Evolutionary conservation across 164 flowering plant genomes (phyloP).

Genomic region (Sextonia rubra): DNA sequence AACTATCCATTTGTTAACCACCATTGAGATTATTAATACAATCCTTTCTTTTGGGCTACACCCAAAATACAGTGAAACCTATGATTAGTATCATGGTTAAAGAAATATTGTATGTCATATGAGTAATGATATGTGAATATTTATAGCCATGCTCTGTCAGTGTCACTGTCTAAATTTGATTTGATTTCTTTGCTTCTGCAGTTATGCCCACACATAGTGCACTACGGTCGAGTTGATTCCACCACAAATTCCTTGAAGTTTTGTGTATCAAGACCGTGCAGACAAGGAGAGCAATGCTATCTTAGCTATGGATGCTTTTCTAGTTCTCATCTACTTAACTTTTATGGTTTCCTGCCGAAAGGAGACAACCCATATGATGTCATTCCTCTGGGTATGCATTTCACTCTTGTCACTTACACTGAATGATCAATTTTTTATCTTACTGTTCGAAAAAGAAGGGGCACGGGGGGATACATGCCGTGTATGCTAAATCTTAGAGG

Average conservation of each 20-base stretch:
- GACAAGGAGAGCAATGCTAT: conserved; percentile 68
- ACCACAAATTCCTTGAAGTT: conserved; percentile 58
- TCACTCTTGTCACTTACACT: background rate
- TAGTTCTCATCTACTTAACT: conserved; percentile 73
- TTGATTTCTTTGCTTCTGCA: conserved; percentile 25
- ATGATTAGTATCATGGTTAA: background rate
- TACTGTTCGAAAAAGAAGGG: too few species aligned
- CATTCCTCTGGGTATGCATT: conserved; percentile 67
- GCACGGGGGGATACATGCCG: background rate
- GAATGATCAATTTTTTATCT: background rate
- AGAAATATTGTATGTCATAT: background rate
- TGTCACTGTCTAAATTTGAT: conserved; percentile 1
- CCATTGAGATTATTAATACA: background rate
- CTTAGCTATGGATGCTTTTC: conserved; percentile 80
- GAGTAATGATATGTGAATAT: background rate
- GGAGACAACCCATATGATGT: conserved; percentile 67
- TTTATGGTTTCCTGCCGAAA: conserved; percentile 82
- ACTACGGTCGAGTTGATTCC: conserved; percentile 70
- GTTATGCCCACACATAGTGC: conserved; percentile 73
- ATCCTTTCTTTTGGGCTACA: background rate
- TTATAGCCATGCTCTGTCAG: conserved; percentile 1
- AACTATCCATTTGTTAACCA: background rate
- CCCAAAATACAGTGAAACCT: background rate
- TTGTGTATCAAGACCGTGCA: conserved; percentile 69
- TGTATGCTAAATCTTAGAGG: too few species aligned